Conservation (phyloP, 2,329 filamentous ascomycete genomes). For the Colletotrichum chrysophilum region DNA sequence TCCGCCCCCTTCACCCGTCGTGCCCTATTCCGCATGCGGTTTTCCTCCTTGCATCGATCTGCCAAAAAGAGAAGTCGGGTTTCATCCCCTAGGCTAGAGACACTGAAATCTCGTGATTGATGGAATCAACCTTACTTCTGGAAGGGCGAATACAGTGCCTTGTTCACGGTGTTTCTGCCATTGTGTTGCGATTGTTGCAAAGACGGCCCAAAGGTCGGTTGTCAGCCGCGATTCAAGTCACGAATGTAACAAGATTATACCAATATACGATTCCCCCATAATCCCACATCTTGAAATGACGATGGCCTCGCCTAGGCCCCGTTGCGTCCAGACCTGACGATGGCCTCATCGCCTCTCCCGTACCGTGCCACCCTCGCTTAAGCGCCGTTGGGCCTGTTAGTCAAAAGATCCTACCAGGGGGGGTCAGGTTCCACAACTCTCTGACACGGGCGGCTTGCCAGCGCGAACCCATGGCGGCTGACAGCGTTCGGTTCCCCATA, state of each 20-base stretch:
- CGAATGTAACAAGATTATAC: not conserved
- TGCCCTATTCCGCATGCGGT: not conserved
- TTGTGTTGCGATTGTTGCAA: rapidly evolving
- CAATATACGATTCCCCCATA: not conserved
- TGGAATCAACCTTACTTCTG: not conserved
- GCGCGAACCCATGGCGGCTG: not conserved
- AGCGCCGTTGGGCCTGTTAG: not conserved
- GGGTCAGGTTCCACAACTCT: not conserved
- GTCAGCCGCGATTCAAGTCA: not conserved
- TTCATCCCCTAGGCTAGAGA: not conserved
- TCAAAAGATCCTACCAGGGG: not conserved
- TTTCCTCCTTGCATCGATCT: constrained; percentile 4
- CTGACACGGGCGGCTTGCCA: not conserved
- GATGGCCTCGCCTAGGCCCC: not conserved
- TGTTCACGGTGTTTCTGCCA: not conserved
- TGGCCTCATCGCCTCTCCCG: not conserved
- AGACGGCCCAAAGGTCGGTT: rapidly evolving
- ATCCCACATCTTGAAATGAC: not conserved
- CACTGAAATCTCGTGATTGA: not conserved
- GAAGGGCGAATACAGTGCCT: not conserved
- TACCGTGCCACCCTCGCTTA: not conserved
- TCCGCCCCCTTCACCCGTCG: not conserved
- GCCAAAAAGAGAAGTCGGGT: not conserved
- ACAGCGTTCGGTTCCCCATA: not conserved
- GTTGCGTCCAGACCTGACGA: not conserved